A percentile compares a stretch with the other conserved stretches of the same genome.
These are phyloP conservation scores for Talaromyces rugulosus DNA, from an alignment of 2,329 filamentous ascomycete species.

Conservation along the genomic window DNA sequence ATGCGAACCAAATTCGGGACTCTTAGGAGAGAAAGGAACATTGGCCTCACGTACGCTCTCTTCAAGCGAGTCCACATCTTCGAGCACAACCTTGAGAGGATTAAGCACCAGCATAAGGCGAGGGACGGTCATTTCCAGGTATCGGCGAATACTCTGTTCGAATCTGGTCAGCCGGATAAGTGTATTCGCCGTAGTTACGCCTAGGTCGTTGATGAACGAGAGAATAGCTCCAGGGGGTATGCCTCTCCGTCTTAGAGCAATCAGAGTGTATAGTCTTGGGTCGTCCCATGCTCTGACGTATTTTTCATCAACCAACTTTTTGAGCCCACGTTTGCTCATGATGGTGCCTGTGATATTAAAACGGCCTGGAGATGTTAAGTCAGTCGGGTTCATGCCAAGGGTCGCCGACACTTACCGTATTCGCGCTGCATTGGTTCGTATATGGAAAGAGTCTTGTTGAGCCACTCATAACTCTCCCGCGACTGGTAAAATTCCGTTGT, in stretches of 20 bases:
- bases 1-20: constrained; percentile 54
- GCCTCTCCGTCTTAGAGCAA: constrained; percentile 76
- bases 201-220: constrained; percentile 85
- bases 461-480: constrained; percentile 84
- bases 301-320: constrained; percentile 70
- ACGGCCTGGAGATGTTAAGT: constrained; percentile 32
- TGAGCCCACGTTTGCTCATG: constrained; percentile 78
- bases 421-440: constrained; percentile 92
- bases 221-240: constrained; percentile 85
- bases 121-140: constrained; percentile 83
- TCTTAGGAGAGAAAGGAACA: constrained; percentile 70
- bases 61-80: constrained; percentile 61
- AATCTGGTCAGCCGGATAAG: constrained; percentile 77
- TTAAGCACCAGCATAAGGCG: constrained; percentile 86
- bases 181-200: constrained; percentile 76
- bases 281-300: constrained; percentile 87
- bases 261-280: constrained; percentile 82
- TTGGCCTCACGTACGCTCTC: constrained; percentile 62
- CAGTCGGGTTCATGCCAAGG: background rate
- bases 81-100: constrained; percentile 75
- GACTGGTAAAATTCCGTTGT: constrained; percentile 88
- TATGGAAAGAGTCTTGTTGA: constrained; percentile 48
- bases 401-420: constrained; percentile 48
- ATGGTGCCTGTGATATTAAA: constrained; percentile 81
- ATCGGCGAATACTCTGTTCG: constrained; percentile 77